phyloP scores from a whole-genome alignment of 2,329 filamentous ascomycete genomes.

The Plenodomus biglobosus region DNA sequence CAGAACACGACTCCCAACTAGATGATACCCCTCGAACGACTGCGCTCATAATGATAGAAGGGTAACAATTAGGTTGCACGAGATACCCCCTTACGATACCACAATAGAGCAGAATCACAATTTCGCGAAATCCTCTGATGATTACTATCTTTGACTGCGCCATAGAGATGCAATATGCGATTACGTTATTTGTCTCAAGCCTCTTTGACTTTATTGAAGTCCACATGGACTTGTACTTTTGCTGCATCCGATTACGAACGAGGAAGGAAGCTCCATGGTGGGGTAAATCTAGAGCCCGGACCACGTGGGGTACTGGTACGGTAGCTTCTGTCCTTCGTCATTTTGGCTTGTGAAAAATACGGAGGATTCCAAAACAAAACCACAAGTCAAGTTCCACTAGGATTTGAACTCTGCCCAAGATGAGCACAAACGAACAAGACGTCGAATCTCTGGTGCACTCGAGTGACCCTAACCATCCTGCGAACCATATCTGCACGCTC shows the following conservation, averaged over 20 bases:
- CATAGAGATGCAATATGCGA: constrained; percentile 4
- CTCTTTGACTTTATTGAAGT: background rate
- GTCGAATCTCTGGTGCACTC: constrained; percentile 60
- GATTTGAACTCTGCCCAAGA: constrained; percentile 7
- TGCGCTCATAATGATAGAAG: constrained; percentile 5
- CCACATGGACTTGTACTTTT: background rate
- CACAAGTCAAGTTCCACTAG: constrained; percentile 1
- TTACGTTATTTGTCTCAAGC: background rate
- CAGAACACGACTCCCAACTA: constrained; percentile 24
- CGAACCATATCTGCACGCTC: constrained; percentile 89
- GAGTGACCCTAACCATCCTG: constrained; percentile 78
- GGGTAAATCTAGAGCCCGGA: constrained; percentile 10
- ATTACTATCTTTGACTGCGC: constrained; percentile 1
- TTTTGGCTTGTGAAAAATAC: constrained; percentile 13
- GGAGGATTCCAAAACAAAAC: background rate
- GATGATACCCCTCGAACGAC: constrained; percentile 23
- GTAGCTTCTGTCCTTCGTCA: constrained; percentile 21
- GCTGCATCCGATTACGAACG: constrained; percentile 12
- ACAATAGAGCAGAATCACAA: constrained; percentile 4
- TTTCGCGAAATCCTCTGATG: constrained; percentile 4
- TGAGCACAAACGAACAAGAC: constrained; percentile 21
- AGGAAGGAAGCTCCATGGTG: constrained; percentile 9
- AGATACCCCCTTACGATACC: constrained; percentile 16
- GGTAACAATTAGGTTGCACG: constrained; percentile 9
- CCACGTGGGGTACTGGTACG: constrained; percentile 21